A percentile compares a stretch with the other conserved stretches of the same genome.
phyloP scores from a whole-genome alignment of 2,329 filamentous ascomycete species.

The Colletotrichum sp. region DNA sequence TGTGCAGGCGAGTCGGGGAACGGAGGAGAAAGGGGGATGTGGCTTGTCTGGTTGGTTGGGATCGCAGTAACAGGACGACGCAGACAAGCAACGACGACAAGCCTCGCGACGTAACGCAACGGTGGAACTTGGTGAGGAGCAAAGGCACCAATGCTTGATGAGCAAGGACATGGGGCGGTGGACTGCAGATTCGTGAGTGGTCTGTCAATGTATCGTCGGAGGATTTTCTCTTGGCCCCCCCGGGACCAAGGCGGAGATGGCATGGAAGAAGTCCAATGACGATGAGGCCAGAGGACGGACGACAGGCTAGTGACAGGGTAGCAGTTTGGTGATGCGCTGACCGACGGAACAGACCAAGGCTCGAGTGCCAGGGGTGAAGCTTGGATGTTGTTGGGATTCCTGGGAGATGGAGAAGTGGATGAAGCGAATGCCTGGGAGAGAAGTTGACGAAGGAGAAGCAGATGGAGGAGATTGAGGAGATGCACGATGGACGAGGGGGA shows the following conservation, averaged over 20 bases:
- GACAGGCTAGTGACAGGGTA: background rate
- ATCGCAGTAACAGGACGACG: background rate
- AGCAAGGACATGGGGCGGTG: background rate
- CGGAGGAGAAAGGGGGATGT: background rate
- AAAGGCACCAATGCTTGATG: background rate
- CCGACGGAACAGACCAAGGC: background rate
- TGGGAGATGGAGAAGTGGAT: background rate
- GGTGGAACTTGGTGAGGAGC: background rate
- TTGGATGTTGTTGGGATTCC: background rate
- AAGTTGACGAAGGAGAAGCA: background rate
- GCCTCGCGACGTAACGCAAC: background rate
- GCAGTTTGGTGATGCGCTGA: background rate
- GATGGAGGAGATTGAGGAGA: background rate
- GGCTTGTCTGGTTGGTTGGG: background rate
- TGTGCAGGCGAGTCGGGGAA: background rate
- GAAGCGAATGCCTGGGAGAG: background rate
- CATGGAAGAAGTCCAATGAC: background rate
- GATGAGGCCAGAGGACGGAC: background rate
- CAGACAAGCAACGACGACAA: background rate
- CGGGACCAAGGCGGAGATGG: background rate
- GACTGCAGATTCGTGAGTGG: background rate
- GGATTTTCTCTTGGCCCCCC: background rate
- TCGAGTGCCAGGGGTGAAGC: background rate
- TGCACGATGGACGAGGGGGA: background rate
- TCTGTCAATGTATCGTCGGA: background rate